Evolutionary conservation across 1,284 basidiomycete genomes (phyloP), one percentile per base, ranked within the genome.

Genomic region (Lignosus rhinocerotis): DNA sequence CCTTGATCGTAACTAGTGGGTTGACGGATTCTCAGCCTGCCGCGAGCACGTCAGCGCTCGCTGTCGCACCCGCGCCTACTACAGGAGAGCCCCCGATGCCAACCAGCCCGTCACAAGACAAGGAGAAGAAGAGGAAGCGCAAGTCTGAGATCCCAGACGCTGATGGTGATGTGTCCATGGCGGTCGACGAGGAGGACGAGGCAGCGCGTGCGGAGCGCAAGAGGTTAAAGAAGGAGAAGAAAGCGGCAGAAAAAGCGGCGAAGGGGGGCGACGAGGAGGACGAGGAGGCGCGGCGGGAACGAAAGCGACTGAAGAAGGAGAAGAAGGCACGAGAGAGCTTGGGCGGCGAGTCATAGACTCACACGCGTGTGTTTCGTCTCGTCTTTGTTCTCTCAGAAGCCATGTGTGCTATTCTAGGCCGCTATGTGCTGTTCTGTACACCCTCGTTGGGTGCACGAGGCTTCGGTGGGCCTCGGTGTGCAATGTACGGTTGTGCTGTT

Each of bases 121-220:
- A 88, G 70, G 86, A 88, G 70, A 92, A 90, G 74, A 90, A 90
- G 69, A 80, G 87, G 47, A 90, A 89, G 70, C 82, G 85, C 39
- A 87, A 89, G 69, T 86, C 86, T 12, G 88, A 90, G 70, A 79
- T 72, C 30, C 69, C 75, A 12, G 80, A 79, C 49, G 69, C 65
- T 39, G 76, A 75, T 41, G 71, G 69, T 2, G 77, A 80, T 61
- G 75, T 79, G 17, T 76, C 80, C 8, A 78, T 80, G 72, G 72
- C 67, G 0, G 72, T 69, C 21, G 75, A 74, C 30, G 76, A 73
- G 39, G 78, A 81, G 56, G 85, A 87, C 53, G 87, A 86, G 10
- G 86, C 85, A 60, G 86, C 83, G 42, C 62, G 67, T 49, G 64
- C 69, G 33, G 70, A 72, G 62, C 63, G 67, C 57, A 73, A 73